Evolutionary conservation across 2,329 filamentous ascomycete species (phyloP), one percentile per base, ranked within the genome.

Genomic region (Trichoderma sp.): DNA sequence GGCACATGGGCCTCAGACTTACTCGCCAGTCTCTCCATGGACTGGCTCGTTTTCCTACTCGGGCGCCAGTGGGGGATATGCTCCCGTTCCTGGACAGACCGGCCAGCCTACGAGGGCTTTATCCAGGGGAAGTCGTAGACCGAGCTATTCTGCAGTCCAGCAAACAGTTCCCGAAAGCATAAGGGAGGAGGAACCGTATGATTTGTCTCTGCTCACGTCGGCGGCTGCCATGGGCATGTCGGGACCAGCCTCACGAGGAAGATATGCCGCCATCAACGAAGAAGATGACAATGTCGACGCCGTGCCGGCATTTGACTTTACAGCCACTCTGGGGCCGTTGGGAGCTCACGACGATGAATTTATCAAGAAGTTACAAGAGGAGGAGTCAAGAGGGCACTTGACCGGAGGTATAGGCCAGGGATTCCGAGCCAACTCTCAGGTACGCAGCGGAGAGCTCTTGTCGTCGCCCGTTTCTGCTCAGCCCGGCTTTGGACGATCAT

Each of bases 341-440:
- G 80, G 79, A 3, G 72, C 77, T 1, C 82, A 85, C 53, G 83
- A 85, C 61, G 76, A 81, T 7, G 81, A 76, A 5, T 86, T 86
- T 61, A 71, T 84, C 52, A 81, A 76, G 70, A 78, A 78, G 2
- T 73, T 86, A 16, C 84, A 86, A 72, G 79, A 82, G 52, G 82
- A 87, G 71, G 88, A 89, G 74, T 83, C 86, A 2, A 81, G 78
- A 8, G 87, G 87, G 2, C 81, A 79, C 43, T 77, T 90, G 31
- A 89, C 87, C 0, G 86, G 87, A n/a, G 88, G 88, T 0, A 73
- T 90, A 13, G 88, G 88, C 1, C 78, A 79, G 40, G 88, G 88
- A 2, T 84, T 86, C 71, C 81, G 76, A 31, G 81, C 86, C 0
- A 81, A 83, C 31, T 77, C 81, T 3, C 83, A 76, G 2, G 78